Conservation (phyloP, 139 green algal genomes). For the Raphidocelis subcapitata region DNA sequence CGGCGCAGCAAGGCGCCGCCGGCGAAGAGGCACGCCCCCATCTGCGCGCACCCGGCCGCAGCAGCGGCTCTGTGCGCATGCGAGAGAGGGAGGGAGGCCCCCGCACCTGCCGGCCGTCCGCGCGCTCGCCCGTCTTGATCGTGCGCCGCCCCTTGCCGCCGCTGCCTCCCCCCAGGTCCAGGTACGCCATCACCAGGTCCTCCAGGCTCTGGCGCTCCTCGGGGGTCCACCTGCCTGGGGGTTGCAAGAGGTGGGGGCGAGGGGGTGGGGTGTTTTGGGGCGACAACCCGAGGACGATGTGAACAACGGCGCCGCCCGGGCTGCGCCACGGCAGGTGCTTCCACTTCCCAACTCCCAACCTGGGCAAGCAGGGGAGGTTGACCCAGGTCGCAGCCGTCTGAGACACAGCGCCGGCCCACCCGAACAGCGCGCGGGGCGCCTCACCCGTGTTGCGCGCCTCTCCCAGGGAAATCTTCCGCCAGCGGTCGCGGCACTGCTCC, state of each 20-base stretch:
- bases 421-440: neutral
- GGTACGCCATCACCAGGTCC: constrained; percentile 7
- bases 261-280: no score
- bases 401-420: neutral
- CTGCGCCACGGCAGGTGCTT: neutral
- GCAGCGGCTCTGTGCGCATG: no score
- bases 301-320: neutral
- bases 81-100: neutral
- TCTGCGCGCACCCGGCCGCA: neutral
- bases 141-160: neutral
- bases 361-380: neutral
- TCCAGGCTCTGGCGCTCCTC: constrained; percentile 13
- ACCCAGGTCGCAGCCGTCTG: neutral
- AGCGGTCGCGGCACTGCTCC: constrained; percentile 34
- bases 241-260: no score
- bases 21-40: no score
- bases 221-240: constrained; percentile 9
- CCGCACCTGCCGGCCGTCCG: neutral
- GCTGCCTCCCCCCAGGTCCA: neutral
- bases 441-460: constrained; percentile 31
- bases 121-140: neutral
- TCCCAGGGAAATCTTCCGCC: constrained; percentile 43
- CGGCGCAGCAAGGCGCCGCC: no score
- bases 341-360: neutral
- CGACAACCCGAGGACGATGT: neutral